Evolutionary conservation across 1,284 basidiomycete species (phyloP).

Genomic region (Marasmius sp.): DNA sequence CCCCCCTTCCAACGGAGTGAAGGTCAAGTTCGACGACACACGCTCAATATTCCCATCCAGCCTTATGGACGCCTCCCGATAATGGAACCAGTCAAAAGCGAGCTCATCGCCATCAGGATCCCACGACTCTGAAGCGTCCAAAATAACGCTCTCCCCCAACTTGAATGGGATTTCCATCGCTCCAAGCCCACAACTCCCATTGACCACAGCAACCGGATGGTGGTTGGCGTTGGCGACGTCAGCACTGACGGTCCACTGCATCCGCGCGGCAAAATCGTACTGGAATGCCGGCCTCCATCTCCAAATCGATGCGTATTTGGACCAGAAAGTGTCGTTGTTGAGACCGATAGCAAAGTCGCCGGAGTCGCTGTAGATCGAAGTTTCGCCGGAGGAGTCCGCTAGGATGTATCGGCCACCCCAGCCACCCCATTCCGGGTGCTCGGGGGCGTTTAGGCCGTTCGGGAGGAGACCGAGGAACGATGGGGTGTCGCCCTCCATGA

Average conservation of each 20-base stretch:
- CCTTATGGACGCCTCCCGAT: background rate
- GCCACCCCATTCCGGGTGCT: background rate
- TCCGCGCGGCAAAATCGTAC: conserved; percentile 8
- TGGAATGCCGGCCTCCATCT: conserved; percentile 9
- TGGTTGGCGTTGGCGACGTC: conserved; percentile 2
- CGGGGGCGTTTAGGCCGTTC: conserved; percentile 1
- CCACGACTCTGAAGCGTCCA: background rate
- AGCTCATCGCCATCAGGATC: conserved; percentile 7
- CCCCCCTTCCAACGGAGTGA: background rate
- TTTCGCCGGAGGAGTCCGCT: background rate
- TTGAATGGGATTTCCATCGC: background rate
- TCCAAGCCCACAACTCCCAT: background rate
- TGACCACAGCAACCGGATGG: conserved; percentile 2
- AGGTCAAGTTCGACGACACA: background rate
- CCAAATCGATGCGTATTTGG: conserved; percentile 8
- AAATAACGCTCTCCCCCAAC: background rate
- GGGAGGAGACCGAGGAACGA: conserved; percentile 4
- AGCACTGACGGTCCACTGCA: conserved; percentile 7
- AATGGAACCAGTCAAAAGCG: conserved; percentile 2
- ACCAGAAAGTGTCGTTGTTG: background rate
- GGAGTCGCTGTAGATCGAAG: background rate
- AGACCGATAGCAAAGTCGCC: conserved; percentile 1
- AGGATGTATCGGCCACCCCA: conserved; percentile 4
- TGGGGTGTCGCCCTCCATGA: conserved; percentile 8
- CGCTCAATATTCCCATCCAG: background rate